phyloP scores from a whole-genome alignment of 1,284 basidiomycete genomes.

The Moniliella sp. region DNA sequence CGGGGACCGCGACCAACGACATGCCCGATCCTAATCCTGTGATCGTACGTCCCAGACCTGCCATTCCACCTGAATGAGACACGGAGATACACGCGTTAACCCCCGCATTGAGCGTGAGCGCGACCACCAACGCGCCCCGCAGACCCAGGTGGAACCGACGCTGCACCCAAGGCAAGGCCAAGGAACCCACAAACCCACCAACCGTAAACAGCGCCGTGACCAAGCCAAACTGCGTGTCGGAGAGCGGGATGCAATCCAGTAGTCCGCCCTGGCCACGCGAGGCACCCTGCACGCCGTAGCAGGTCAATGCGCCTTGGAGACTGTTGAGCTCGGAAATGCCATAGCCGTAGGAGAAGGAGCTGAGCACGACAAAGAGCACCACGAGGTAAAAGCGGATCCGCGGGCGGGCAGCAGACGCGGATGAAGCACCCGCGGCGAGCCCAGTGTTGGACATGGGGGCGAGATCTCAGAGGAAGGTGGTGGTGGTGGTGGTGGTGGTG shows the following conservation, averaged over 20 bases:
- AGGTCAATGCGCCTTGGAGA: background rate
- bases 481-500: no score
- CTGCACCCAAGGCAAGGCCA: slow-evolving; percentile 44
- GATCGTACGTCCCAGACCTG: slow-evolving; percentile 37
- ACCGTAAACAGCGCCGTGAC: slow-evolving; percentile 65
- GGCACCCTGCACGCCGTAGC: background rate
- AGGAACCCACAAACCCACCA: slow-evolving; percentile 62
- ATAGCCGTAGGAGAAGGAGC: background rate
- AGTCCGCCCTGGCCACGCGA: background rate
- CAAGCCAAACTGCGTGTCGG: slow-evolving; percentile 43
- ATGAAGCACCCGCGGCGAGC: no score
- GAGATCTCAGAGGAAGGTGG: no score
- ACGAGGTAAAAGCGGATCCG: no score
- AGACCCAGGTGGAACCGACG: slow-evolving; percentile 41
- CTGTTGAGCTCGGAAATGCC: background rate
- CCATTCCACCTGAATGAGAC: background rate
- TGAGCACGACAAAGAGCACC: background rate
- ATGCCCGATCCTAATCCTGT: slow-evolving; percentile 61
- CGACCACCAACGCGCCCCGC: slow-evolving; percentile 21
- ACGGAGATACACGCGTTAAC: slow-evolving; percentile 1
- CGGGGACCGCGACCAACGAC: slow-evolving; percentile 62
- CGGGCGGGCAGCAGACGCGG: no score
- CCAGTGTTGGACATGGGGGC: no score
- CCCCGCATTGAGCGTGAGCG: slow-evolving; percentile 2
- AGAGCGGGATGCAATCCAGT: slow-evolving; percentile 7